Conservation (phyloP, 2,329 filamentous ascomycete species). For the Sporothrix protearum region DNA sequence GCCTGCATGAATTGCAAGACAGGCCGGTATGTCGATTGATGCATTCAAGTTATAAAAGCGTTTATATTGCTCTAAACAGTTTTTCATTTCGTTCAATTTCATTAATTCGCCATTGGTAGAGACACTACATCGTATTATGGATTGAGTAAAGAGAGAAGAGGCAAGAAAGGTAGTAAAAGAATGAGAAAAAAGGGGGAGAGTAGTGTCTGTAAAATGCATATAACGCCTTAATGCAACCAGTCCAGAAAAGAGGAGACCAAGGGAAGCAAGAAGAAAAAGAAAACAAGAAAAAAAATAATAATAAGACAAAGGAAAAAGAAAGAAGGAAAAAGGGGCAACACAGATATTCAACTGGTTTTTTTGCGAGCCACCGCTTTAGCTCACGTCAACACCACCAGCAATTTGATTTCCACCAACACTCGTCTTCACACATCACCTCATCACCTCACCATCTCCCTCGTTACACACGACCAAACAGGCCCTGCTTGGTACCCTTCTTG, state of each 20-base stretch:
- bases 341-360: neutral
- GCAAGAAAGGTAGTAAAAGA: neutral
- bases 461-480: conserved; percentile 29
- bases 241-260: neutral
- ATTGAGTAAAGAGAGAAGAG: neutral
- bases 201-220: neutral
- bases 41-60: conserved; percentile 9
- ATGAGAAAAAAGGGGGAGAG: neutral
- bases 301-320: neutral
- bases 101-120: neutral
- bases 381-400: neutral
- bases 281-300: neutral
- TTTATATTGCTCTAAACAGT: neutral
- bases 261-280: neutral
- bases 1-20: neutral
- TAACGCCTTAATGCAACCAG: neutral
- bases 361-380: neutral
- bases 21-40: neutral
- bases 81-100: neutral
- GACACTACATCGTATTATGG: neutral
- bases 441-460: too few relatives aligned
- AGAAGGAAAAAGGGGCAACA: neutral
- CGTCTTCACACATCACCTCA: neutral
- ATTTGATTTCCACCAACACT: neutral
- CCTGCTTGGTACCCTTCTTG: conserved; percentile 33